Evolutionary conservation across 768 basidiomycete species (phyloP).

Genomic region (Leccinum sublutescens): DNA sequence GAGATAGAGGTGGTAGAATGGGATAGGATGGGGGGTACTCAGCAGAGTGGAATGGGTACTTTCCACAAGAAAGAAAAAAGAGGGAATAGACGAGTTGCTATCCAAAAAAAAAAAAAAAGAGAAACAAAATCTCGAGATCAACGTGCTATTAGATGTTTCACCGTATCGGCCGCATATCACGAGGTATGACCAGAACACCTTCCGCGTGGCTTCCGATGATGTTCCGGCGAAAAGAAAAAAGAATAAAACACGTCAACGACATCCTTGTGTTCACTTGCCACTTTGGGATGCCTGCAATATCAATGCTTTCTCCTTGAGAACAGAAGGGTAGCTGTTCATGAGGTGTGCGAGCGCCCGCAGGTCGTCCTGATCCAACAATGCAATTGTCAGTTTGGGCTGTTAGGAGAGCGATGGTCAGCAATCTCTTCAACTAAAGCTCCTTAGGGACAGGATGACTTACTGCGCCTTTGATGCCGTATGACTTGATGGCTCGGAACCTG

Average conservation of each 20-base stretch:
- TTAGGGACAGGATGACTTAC: conserved; percentile 39
- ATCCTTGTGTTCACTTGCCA: conserved; percentile 21
- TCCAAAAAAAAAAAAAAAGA: conserved; percentile 4
- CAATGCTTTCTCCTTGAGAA: conserved; percentile 76
- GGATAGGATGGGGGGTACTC: conserved; percentile 3
- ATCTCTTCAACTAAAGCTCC: background rate
- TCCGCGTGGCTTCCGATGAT: background rate
- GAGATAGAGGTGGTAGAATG: background rate
- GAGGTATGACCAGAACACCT: background rate
- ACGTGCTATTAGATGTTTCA: background rate
- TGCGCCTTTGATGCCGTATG: conserved; percentile 78
- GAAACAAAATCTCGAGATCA: conserved; percentile 1
- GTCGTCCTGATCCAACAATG: conserved; percentile 81
- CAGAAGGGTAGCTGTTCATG: conserved; percentile 80
- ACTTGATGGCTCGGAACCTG: conserved; percentile 62
- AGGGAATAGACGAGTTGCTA: conserved; percentile 8
- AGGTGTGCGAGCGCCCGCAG: conserved; percentile 79
- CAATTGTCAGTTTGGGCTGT: conserved; percentile 82
- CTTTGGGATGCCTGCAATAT: conserved; percentile 28
- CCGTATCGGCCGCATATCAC: background rate
- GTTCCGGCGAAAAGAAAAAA: conserved; percentile 1
- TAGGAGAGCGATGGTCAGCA: conserved; percentile 6
- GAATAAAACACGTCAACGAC: background rate
- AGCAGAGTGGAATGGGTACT: conserved; percentile 5
- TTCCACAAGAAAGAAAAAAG: conserved; percentile 9